phyloP scores from a whole-genome alignment of 2,329 filamentous ascomycete species.

The Penicillium sp. region DNA sequence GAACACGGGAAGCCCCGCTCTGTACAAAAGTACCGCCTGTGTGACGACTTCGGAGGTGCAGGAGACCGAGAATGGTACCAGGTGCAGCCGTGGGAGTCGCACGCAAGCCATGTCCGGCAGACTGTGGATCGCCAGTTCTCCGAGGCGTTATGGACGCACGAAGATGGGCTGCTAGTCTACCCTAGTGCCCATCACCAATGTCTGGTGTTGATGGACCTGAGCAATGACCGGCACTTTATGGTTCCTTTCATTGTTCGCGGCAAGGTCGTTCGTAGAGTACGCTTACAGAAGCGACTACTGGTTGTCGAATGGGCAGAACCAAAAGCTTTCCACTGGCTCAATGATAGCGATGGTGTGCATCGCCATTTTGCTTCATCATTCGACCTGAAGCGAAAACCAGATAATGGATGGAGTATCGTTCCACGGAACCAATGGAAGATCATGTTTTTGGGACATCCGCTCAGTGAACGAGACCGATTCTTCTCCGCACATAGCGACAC shows the following conservation, averaged over 20 bases:
- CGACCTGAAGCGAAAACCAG: constrained; percentile 42
- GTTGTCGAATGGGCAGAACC: constrained; percentile 65
- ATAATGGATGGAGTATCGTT: constrained; percentile 44
- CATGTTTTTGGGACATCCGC: constrained; percentile 57
- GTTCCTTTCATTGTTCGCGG: constrained; percentile 55
- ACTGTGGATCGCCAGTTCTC: constrained; percentile 37
- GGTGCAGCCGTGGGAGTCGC: constrained; percentile 45
- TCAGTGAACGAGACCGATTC: constrained; percentile 61
- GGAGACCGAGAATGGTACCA: constrained; percentile 42
- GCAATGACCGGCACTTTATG: constrained; percentile 41
- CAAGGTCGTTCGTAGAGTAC: constrained; percentile 57
- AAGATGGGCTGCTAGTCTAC: constrained; percentile 60
- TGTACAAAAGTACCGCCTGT: constrained; percentile 48
- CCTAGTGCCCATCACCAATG: constrained; percentile 39
- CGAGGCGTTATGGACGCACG: constrained; percentile 56
- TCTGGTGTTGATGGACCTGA: constrained; percentile 54
- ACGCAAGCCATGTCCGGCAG: constrained; percentile 37
- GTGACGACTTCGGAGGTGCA: constrained; percentile 36
- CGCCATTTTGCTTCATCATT: constrained; percentile 63
- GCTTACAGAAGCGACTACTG: constrained; percentile 57
- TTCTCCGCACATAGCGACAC: constrained; percentile 61
- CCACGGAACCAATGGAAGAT: constrained; percentile 64
- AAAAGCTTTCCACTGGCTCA: constrained; percentile 53
- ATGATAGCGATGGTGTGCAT: constrained; percentile 54
- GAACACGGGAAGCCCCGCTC: constrained; percentile 49